phyloP scores from a whole-genome alignment of 2,329 filamentous ascomycete species.

The Hirsutella thompsonii region DNA sequence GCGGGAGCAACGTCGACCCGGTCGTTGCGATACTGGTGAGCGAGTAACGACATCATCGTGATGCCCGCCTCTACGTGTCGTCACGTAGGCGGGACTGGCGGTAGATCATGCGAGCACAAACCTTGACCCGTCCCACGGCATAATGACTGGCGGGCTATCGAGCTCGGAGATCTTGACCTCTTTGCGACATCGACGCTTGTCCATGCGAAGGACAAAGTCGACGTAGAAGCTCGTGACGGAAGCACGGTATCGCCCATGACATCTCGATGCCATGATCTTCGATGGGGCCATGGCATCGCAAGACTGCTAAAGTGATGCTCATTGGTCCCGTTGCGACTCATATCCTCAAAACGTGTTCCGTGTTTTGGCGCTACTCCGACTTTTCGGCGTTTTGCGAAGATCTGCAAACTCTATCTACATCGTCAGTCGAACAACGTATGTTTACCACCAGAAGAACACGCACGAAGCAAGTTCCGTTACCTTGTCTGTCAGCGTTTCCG shows the following conservation, averaged over 20 bases:
- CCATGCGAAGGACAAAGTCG: too few relatives aligned
- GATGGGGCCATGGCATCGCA: background rate
- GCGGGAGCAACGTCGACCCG: too few relatives aligned
- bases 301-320: background rate
- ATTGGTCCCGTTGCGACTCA: background rate
- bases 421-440: background rate
- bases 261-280: too few relatives aligned
- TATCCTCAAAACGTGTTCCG: background rate
- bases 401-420: background rate
- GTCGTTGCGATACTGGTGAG: too few relatives aligned
- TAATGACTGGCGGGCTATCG: background rate
- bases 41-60: background rate
- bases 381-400: background rate
- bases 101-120: background rate
- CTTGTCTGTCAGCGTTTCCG: background rate
- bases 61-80: background rate
- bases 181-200: too few relatives aligned
- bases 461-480: background rate
- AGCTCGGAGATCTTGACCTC: too few relatives aligned
- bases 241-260: too few relatives aligned
- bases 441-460: background rate
- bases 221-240: too few relatives aligned
- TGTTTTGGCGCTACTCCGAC: background rate
- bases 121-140: background rate
- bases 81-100: background rate